Conservation (phyloP, 2,329 filamentous ascomycete genomes). For the Xylariaceae sp. region DNA sequence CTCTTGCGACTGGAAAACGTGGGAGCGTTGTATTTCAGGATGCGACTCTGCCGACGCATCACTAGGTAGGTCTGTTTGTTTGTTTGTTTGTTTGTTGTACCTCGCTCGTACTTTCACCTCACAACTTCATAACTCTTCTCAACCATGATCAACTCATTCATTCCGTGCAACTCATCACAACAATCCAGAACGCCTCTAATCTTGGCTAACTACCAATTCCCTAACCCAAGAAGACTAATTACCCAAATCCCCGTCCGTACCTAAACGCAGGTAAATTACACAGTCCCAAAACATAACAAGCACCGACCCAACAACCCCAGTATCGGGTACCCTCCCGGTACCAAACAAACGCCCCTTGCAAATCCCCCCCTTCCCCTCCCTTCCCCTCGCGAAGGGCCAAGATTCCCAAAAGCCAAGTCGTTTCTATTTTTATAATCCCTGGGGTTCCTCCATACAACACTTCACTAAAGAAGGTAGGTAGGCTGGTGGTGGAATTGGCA, state of each 20-base stretch:
- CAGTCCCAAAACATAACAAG: no score
- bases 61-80: no score
- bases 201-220: not conserved
- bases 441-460: not conserved
- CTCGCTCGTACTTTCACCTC: not conserved
- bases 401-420: no score
- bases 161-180: not conserved
- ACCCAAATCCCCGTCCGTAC: no score
- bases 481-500: not conserved
- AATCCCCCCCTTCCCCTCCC: no score
- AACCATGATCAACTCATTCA: no score
- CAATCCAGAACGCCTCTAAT: no score
- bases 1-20: conserved; percentile 12
- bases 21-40: conserved; percentile 17
- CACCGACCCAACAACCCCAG: no score
- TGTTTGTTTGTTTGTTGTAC: not conserved
- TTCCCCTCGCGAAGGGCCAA: no score
- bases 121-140: not conserved
- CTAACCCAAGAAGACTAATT: not conserved
- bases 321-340: no score
- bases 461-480: not conserved
- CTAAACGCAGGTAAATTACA: no score
- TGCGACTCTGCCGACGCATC: conserved; percentile 8
- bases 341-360: no score
- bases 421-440: conserved; percentile 6